phyloP scores from a whole-genome alignment of 1,284 basidiomycete genomes.

The Cutaneotrichosporon sp. region DNA sequence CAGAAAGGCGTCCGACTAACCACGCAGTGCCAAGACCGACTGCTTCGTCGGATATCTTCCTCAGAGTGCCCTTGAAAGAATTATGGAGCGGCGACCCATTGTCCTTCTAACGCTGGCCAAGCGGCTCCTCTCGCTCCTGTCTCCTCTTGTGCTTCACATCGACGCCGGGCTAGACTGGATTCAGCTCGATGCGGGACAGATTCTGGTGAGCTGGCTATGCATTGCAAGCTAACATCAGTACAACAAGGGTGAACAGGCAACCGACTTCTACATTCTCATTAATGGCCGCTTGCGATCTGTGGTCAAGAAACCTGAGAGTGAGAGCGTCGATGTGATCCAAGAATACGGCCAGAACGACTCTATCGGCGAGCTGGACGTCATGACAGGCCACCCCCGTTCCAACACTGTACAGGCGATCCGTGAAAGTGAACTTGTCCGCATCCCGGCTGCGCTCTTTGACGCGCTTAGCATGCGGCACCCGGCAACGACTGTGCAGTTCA shows the following conservation, averaged over 20 bases:
- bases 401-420: conserved; percentile 96
- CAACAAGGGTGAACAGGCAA: conserved; percentile 80
- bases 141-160: conserved; percentile 95
- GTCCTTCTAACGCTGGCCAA: conserved; percentile 95
- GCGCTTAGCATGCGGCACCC: conserved; percentile 90
- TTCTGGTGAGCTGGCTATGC: conserved; percentile 19
- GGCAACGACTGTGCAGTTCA: conserved; percentile 89
- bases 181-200: conserved; percentile 84
- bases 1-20: background rate
- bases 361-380: conserved; percentile 85
- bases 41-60: conserved; percentile 94
- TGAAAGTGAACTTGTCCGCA: conserved; percentile 94
- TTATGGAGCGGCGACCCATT: conserved; percentile 90
- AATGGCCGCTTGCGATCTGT: conserved; percentile 87
- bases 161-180: conserved; percentile 98
- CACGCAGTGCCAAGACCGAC: conserved; percentile 85
- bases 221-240: conserved; percentile 62
- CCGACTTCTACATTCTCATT: conserved; percentile 98
- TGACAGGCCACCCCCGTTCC: conserved; percentile 80
- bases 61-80: conserved; percentile 75
- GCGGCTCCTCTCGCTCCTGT: conserved; percentile 85
- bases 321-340: conserved; percentile 67
- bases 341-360: conserved; percentile 86
- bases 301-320: conserved; percentile 59
- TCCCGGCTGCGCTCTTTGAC: conserved; percentile 97